Evolutionary conservation across 164 flowering plant genomes (phyloP), one percentile per base, ranked within the genome.

Genomic region (Aristolochia californica): DNA sequence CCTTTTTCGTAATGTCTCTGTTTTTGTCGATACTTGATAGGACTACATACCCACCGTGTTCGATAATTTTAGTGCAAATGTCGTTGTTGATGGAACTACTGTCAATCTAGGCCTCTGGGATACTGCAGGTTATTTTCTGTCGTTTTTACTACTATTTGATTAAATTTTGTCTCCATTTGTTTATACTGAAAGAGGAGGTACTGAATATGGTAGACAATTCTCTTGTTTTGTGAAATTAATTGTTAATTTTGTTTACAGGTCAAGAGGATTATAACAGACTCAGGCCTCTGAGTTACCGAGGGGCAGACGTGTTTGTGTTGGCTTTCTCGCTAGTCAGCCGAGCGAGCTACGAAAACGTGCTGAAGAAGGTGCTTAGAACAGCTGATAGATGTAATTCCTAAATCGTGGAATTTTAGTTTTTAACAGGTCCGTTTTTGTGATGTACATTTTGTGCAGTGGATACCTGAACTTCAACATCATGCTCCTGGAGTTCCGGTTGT

Each of bases 91-190:
- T 68, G 90, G 93, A 61, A 85, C 72, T 30, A 89, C 95, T 57
- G 99, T 89, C 59, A 93, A 89, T 69, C 79, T 93, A 66, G 99
- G 99, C 58, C 95, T 93, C 53, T 93, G 99, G 99, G 99, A 93
- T 66, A 93, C 99, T 13, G 99, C 97, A 65, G 99, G 97, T 93
- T 72, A 72, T 30, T 27, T 58, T 53, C 27, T 25, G 10, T 16
- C 5, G 12, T 57, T 25, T 58, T 26, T 26, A 25, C 8, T 8
- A 47, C 2, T 58, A 27, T 47, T 55, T 34, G 13, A 0, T 17
- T 17, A 2, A 47, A 17, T 47, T 20, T 1, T 47, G 12, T 51
- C 26, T 51, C 13, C 54, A 13, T 22, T 47, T 47, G 50, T 4
- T 47, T 4, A 17, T 47, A 47, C 0, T 5, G 4, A 15, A 3